Conservation (phyloP, 2,329 filamentous ascomycete genomes). For the Penicillium paneum region DNA sequence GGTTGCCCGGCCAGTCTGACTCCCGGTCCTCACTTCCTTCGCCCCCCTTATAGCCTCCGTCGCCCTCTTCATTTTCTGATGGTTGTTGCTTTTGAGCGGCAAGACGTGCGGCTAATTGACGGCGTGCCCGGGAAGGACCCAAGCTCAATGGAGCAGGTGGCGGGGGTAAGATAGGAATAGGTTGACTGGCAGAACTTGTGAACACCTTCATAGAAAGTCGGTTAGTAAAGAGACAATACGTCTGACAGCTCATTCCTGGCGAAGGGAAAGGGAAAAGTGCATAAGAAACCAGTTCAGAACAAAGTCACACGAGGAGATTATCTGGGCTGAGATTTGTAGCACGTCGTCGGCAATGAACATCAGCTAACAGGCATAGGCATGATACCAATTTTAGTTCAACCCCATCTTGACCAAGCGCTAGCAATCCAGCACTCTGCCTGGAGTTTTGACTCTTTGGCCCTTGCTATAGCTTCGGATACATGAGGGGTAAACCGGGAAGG, state of each 20-base stretch:
- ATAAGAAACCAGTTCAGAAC: neutral
- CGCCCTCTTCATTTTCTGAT: constrained; percentile 39
- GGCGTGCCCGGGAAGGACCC: constrained; percentile 77
- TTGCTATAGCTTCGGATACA: neutral
- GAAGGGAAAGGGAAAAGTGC: neutral
- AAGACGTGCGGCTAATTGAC: constrained; percentile 85
- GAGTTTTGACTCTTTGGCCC: neutral
- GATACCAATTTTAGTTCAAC: neutral
- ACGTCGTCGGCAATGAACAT: neutral
- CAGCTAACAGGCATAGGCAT: neutral
- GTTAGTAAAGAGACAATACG: constrained; percentile 12
- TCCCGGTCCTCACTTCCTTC: constrained; percentile 25
- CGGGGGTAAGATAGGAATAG: constrained; percentile 44
- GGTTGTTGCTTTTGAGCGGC: constrained; percentile 69
- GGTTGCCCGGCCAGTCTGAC: constrained; percentile 36
- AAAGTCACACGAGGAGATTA: neutral
- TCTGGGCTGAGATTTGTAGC: neutral
- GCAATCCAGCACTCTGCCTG: neutral
- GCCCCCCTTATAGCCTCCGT: constrained; percentile 23
- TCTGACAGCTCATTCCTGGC: neutral
- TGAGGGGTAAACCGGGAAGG: constrained; percentile 3
- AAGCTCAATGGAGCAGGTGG: constrained; percentile 81
- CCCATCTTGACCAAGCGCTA: neutral
- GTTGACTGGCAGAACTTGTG: constrained; percentile 38
- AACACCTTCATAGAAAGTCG: constrained; percentile 25